Base-by-base conservation (phyloP, 768 basidiomycete species). In the Suillus paluster region DNA sequence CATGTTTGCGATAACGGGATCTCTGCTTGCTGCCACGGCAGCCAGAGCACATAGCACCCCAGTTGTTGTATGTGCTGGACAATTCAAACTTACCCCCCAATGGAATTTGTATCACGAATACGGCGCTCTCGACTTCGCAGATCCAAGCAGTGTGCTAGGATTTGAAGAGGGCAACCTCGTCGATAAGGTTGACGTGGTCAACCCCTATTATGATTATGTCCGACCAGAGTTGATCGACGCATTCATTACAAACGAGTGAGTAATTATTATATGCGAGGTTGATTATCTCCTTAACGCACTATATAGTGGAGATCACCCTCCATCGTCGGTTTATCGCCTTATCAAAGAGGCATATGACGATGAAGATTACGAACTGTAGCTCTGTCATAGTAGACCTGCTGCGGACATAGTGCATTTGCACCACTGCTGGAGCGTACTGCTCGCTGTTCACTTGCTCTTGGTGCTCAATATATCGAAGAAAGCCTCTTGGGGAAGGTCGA, bases 151-250 rank as follows among this genome's bases (percentile, higher is more conserved):
- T 55, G 86, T 89, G 57, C 80, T 78, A 44, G 89, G 86, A 36
- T 93, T 91, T 64, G 86, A 93, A 64, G 91, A 93, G 66, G 91
- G 90, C 1, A 82, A 85, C 66, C 77, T 94, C 8, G 86, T 92
- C 45, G 91, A 95, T 64, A 92, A 91, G 67, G 94, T 96, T 15
- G 94, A 97, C 67, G 94, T 97, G 10, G 80, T 96, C 49, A 97
- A 96, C 72, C 95, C 96, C n/a, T 94, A 92, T 73, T 99, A 92
- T 72, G 97, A 99, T 77, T 96, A 97, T 75, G 91, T 99, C 44
- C 84, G 87, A 57, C 95, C 95, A 23, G 95, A 98, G 71, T 77
- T 98, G 65, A 86, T 99, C 59, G 91, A 95, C 71, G 91, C 94
- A 14, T 97, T 93, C 75, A 92, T 99, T 68, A 98, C 95, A 14